These are phyloP conservation scores for Phellopilus nigrolimitatus DNA, from an alignment of 1,284 basidiomycete species.

Conservation along the genomic window DNA sequence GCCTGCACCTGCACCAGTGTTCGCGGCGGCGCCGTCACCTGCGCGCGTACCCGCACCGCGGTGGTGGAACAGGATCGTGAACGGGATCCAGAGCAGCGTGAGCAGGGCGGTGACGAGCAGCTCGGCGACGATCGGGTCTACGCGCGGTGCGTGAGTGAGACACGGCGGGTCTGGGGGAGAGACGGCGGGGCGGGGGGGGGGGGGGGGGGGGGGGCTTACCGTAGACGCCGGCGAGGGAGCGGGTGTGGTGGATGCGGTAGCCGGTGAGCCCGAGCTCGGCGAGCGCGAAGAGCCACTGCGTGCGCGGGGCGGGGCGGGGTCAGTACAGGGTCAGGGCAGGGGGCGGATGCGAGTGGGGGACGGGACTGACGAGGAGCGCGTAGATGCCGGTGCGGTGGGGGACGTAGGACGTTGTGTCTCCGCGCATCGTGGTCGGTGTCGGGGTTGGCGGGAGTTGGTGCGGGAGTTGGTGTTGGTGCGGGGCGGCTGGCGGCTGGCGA, in stretches of 20 bases:
- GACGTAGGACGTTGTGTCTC: too few relatives aligned
- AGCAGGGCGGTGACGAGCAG: constrained; percentile 19
- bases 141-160: neutral
- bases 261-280: neutral
- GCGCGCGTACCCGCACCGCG: neutral
- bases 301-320: too few relatives aligned
- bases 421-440: too few relatives aligned
- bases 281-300: neutral
- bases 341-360: too few relatives aligned
- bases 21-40: neutral
- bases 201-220: too few relatives aligned
- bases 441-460: too few relatives aligned
- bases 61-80: constrained; percentile 42
- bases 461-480: too few relatives aligned
- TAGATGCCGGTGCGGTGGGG: too few relatives aligned
- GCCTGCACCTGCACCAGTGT: neutral
- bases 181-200: too few relatives aligned
- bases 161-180: neutral
- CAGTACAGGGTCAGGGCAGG: neutral
- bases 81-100: constrained; percentile 19
- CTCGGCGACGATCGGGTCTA: constrained; percentile 16
- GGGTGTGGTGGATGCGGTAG: neutral
- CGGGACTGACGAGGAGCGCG: too few relatives aligned
- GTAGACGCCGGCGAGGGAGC: neutral
- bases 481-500: too few relatives aligned